Evolutionary conservation across 345 rosid species (phyloP), one percentile per base, ranked within the genome.

Genomic region (Pistacia atlantica): DNA sequence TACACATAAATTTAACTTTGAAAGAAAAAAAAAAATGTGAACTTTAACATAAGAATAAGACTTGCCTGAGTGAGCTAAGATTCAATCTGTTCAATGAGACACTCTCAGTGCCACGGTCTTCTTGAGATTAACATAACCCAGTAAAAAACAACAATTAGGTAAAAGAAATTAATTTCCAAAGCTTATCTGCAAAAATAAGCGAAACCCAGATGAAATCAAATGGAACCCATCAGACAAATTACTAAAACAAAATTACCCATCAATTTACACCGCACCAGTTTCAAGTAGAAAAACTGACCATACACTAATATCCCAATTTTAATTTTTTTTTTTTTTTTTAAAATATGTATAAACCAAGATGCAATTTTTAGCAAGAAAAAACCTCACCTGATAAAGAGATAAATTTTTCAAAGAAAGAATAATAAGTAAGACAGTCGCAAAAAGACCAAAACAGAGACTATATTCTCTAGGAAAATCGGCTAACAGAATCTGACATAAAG

Each of bases 161-260:
- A 65, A 35, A 74, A 52, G 31, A 18, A 62, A 63, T 64, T 7
- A 64, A 33, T 54, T 65, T 71, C 65, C 60, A 51, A 16, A 73
- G 48, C 74, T 71, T 71, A 56, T 45, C 82, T 72, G 80, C 80
- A 66, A 58, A 71, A 80, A 56, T 18, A 67, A 65, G 35, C 60
- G 72, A 68, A 73, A 5, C 77, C 82, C 82, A 80, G 60, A 78
- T 72, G 71, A 79, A 75, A 81, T 76, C 68, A 61, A 78, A 70
- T 55, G 55, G 77, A 61, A 64, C 28, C 69, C 74, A 72, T 72
- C 67, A 51, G 31, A 66, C 12, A 65, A 48, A 22, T 18, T 51
- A 63, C 25, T 25, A 31, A 28, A 67, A 51, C 2, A 48, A 33
- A 71, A 75, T 5, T 3, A 14, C 72, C 74, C 68, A 65, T 37